Conservation (phyloP, 805 yeast species). For the Saccharomycopsis sp. region DNA sequence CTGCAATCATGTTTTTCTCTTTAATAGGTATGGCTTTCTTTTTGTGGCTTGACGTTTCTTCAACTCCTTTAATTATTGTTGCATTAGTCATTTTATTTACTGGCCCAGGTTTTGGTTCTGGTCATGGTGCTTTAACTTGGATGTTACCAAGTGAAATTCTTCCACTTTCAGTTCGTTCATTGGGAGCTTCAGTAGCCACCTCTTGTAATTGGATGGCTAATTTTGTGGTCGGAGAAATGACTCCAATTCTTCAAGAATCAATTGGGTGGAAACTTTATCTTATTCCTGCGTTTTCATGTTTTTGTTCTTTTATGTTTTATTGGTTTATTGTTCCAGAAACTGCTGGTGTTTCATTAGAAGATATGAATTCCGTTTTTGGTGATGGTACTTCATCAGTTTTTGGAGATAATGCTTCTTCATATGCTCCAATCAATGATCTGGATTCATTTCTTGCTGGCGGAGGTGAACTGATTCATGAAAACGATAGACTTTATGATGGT, state of each 20-base stretch:
- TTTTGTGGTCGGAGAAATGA: conserved; percentile 84
- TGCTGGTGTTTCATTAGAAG: conserved; percentile 79
- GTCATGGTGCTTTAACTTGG: conserved; percentile 97
- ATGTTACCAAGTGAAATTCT: conserved; percentile 75
- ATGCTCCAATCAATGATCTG: conserved; percentile 20
- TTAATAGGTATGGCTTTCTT: conserved; percentile 55
- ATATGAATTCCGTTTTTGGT: conserved; percentile 85
- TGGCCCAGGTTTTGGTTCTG: conserved; percentile 69
- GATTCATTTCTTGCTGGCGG: conserved; percentile 18
- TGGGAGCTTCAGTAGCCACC: conserved; percentile 84
- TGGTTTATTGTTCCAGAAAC: conserved; percentile 78
- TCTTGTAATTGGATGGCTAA: conserved; percentile 92
- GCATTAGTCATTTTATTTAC: conserved; percentile 68
- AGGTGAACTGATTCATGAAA: conserved; percentile 6
- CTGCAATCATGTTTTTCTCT: conserved; percentile 68
- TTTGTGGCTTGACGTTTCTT: conserved; percentile 34
- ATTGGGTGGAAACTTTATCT: conserved; percentile 76
- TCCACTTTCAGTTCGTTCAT: conserved; percentile 75
- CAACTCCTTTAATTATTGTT: conserved; percentile 67
- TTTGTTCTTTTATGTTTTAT: conserved; percentile 63
- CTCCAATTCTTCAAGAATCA: conserved; percentile 70
- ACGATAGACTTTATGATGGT: conserved; percentile 6
- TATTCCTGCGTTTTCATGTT: conserved; percentile 71
- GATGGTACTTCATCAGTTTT: conserved; percentile 35
- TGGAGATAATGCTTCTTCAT: conserved; percentile 23